These are phyloP conservation scores for Gloeopeniophorella convolvens DNA, from an alignment of 768 basidiomycete genomes.

Conservation along the genomic window DNA sequence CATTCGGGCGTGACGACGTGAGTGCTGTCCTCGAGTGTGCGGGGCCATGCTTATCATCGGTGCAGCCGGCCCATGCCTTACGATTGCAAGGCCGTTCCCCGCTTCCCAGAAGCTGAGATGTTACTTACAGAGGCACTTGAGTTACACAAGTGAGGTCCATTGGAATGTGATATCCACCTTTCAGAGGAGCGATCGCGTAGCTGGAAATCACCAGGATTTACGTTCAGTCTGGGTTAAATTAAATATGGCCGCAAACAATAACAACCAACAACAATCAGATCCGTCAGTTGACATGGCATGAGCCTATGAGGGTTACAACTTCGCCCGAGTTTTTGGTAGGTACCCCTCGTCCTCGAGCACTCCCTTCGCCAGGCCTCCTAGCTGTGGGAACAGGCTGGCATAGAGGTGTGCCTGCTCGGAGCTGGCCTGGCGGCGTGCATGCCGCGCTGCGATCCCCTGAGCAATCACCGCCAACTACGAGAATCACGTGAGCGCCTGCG, in stretches of 20 bases:
- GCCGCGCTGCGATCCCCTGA: constrained; percentile 87
- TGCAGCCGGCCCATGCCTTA: constrained; percentile 14
- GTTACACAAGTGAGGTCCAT: not conserved
- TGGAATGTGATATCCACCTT: no score
- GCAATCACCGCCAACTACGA: constrained; percentile 68
- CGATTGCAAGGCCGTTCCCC: constrained; percentile 13
- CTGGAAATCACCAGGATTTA: no score
- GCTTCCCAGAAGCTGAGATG: constrained; percentile 3
- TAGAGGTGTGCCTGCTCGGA: constrained; percentile 64
- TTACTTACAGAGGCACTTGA: not conserved
- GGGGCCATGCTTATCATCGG: not conserved
- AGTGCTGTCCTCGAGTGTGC: not conserved
- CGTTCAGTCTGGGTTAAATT: no score
- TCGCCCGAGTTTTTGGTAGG: constrained; percentile 24
- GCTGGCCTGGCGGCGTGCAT: constrained; percentile 81
- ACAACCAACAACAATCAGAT: no score
- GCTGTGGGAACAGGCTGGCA: constrained; percentile 42
- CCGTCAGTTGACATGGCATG: no score
- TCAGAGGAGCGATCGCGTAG: no score
- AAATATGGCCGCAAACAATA: no score
- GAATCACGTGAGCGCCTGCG: constrained; percentile 15
- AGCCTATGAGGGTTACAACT: constrained; percentile 24
- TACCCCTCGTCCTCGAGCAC: constrained; percentile 51
- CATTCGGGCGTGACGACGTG: constrained; percentile 4
- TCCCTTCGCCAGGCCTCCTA: constrained; percentile 57